Evolutionary conservation across 2,329 filamentous ascomycete genomes (phyloP).

Genomic region (Penicillium janthinellum): DNA sequence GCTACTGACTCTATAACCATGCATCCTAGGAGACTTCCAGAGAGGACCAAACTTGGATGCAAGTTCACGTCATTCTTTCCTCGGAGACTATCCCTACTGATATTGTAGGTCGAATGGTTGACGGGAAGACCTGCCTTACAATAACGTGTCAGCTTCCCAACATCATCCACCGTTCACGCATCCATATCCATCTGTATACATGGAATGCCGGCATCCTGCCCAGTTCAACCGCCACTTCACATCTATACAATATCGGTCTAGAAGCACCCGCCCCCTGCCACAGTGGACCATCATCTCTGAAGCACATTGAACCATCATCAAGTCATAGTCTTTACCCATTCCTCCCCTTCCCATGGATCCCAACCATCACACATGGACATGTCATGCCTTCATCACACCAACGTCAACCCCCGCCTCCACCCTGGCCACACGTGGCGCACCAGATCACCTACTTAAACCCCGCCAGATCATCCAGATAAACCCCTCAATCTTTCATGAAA

Average conservation of each 20-base stretch:
- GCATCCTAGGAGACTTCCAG: too few species aligned
- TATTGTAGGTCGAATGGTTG: too few species aligned
- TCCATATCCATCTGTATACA: neutral
- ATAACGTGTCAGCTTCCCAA: too few species aligned
- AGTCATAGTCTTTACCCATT: neutral
- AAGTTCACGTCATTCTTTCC: too few species aligned
- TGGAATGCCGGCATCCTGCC: neutral
- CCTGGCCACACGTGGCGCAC: slow-evolving; percentile 10
- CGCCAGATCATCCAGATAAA: too few species aligned
- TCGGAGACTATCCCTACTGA: too few species aligned
- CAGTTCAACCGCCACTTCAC: neutral
- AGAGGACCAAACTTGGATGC: too few species aligned
- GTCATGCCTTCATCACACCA: slow-evolving; percentile 10
- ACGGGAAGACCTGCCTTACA: neutral
- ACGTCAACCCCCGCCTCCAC: slow-evolving; percentile 4
- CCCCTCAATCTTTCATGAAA: neutral
- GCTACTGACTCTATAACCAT: neutral
- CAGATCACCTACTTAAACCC: slow-evolving; percentile 2
- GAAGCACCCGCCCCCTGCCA: neutral
- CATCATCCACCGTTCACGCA: neutral
- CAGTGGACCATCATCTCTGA: neutral
- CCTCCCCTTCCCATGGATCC: too few species aligned
- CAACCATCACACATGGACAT: neutral
- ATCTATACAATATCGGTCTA: neutral
- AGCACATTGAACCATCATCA: neutral